phyloP scores from a whole-genome alignment of 169 alveolate genomes.

The Pseudocohnilembus persalinus region DNA sequence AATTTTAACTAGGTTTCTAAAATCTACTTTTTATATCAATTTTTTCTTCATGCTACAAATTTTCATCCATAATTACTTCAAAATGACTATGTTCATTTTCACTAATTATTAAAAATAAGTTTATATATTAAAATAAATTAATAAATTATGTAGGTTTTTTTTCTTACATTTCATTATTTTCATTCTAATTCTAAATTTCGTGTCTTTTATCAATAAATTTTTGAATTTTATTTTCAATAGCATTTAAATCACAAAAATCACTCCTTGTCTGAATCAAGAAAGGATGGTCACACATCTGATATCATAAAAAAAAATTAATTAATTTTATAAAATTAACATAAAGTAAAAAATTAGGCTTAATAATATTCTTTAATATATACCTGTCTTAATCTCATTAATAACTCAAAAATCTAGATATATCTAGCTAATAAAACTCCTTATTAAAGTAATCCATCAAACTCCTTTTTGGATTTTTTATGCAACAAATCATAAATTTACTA shows the following conservation, averaged over 20 bases:
- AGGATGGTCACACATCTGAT: slow-evolving; percentile 84
- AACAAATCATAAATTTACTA: slow-evolving; percentile 39
- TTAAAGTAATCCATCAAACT: slow-evolving; percentile 62
- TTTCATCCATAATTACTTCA: slow-evolving; percentile 21
- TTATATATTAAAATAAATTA: no score
- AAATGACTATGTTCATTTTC: background rate
- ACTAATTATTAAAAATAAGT: no score
- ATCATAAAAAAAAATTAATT: no score
- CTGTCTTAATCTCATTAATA: slow-evolving; percentile 80
- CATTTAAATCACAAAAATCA: slow-evolving; percentile 46
- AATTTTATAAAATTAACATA: no score
- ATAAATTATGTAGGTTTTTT: background rate
- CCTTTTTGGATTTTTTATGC: slow-evolving; percentile 56
- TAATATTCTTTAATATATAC: no score
- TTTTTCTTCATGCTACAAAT: slow-evolving; percentile 23
- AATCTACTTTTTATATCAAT: slow-evolving; percentile 16
- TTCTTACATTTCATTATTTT: background rate
- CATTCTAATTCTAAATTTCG: background rate
- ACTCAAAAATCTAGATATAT: slow-evolving; percentile 78
- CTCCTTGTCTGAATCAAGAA: slow-evolving; percentile 48
- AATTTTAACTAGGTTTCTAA: slow-evolving; percentile 11
- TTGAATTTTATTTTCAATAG: slow-evolving; percentile 33
- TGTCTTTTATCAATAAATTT: slow-evolving; percentile 23
- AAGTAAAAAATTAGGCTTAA: no score
- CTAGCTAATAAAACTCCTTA: slow-evolving; percentile 70